Base-by-base conservation (phyloP, 2,329 filamentous ascomycete genomes). In the Trichoderma gracile region DNA sequence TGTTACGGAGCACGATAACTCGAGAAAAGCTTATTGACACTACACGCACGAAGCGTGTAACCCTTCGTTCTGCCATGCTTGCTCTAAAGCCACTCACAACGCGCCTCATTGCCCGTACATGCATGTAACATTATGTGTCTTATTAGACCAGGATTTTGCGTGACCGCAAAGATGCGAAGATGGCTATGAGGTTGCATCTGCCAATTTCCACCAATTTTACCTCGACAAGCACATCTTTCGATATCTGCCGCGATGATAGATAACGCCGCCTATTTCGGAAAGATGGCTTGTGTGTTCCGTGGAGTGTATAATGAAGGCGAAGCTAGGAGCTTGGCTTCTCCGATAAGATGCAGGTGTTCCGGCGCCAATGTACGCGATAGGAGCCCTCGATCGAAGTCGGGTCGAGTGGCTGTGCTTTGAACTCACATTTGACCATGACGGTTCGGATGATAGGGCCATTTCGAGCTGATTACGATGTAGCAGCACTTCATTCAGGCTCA, bases 301-400 rank as follows among this genome's bases (percentile, higher is more conserved):
- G 15, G 25, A 15, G 10, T 12, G 23, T 30, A 7, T 2, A 30
- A 7, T 30, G 5, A 6, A 30, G 5, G 14, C 30, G 17, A 50
- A 42, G 46, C 30, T 33, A 64, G 40, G 17, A 52, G 53, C 62
- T 64, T 59, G 62, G 55, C 47, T 50, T 10, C 25, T 57, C 54
- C 45, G 61, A 64, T 64, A 64, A 64, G 61, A 43, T 45, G 54
- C 53, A 50, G 61, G 54, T 57, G 45, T 57, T 5, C 61, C 47
- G 57, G 12, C n/a, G 46, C 47, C n/a, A 43, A 43, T 12, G 25
- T 25, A n/a, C n/a, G 25, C 25, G 25, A 25, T 12, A 38, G 3
- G 33, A 38, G 33, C 33, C 8, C 14, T 12, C 3, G 53, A 56
- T 27, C 19, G 21, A 23, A 17, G 9, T 27, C 43, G n/a, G 17